These are phyloP conservation scores for Nicotiana otophora DNA, from an alignment of 257 asterid species.

Conservation along the genomic window DNA sequence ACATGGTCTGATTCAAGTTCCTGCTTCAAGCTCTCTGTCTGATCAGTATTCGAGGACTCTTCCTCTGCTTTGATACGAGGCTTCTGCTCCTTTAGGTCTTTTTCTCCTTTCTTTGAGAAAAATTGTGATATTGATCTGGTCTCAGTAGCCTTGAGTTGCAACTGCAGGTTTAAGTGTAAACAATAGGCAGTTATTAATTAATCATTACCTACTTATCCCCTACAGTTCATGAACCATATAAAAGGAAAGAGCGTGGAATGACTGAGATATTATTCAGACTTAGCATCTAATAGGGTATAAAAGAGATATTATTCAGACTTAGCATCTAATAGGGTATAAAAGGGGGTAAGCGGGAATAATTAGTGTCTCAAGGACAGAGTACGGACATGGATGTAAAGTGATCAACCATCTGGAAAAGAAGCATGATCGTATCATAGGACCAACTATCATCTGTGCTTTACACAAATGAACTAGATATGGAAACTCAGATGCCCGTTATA, in stretches of 20 bases:
- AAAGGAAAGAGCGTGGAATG: neutral
- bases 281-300: neutral
- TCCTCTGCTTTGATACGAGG: slow-evolving; percentile 23
- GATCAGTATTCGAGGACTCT: slow-evolving; percentile 26
- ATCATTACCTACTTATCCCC: neutral
- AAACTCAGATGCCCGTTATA: neutral
- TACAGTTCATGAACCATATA: neutral
- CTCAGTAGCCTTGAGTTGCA: slow-evolving; percentile 63
- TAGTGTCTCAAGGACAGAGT: neutral
- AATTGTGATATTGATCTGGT: slow-evolving; percentile 64
- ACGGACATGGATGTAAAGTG: neutral
- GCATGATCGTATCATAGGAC: neutral
- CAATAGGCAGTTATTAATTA: neutral
- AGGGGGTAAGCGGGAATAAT: neutral
- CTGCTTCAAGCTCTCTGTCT: slow-evolving; percentile 30
- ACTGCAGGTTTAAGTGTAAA: slow-evolving; percentile 15
- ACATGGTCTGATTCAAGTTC: slow-evolving; percentile 28
- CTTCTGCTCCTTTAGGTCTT: slow-evolving; percentile 21
- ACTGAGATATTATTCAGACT: neutral
- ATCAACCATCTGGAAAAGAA: neutral
- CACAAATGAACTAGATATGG: neutral
- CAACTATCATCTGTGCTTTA: neutral
- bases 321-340: neutral
- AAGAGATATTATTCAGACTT: neutral
- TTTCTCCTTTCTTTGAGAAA: slow-evolving; percentile 51